A percentile compares a stretch with the other conserved stretches of the same genome.
Conservation (phyloP, 1,284 basidiomycete genomes). For the Jaminaea rosea region DNA sequence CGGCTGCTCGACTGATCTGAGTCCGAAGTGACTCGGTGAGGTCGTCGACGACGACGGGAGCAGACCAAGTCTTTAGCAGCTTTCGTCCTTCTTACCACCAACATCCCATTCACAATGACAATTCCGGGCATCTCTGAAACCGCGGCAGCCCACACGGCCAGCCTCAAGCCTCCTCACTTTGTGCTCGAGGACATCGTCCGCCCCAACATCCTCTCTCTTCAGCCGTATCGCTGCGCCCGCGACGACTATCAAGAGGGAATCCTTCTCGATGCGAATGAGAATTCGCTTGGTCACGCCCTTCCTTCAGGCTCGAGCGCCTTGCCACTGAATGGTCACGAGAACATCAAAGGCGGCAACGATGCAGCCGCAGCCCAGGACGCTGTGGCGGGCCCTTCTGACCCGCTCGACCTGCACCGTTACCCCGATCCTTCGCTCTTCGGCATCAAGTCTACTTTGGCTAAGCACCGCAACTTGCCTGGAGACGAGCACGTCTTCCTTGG, state of each 20-base stretch:
- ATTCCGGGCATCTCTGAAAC: constrained; percentile 1
- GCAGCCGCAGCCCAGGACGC: constrained; percentile 5
- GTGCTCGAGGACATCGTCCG: constrained; percentile 57
- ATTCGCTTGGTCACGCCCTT: constrained; percentile 82
- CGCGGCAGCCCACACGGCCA: constrained; percentile 1
- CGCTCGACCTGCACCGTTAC: constrained; percentile 66
- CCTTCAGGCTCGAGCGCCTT: constrained; percentile 37
- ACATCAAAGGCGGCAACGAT: constrained; percentile 5
- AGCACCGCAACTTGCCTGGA: constrained; percentile 49
- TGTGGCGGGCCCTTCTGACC: constrained; percentile 4
- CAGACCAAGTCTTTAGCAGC: no score
- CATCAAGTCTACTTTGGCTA: constrained; percentile 69
- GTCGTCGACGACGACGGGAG: no score
- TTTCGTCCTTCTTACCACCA: background rate
- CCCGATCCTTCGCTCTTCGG: constrained; percentile 72
- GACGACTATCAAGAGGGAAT: constrained; percentile 91
- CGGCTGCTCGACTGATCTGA: background rate
- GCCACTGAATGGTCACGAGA: constrained; percentile 9
- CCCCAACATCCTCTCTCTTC: constrained; percentile 81
- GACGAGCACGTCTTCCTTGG: constrained; percentile 72
- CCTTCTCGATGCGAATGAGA: constrained; percentile 97
- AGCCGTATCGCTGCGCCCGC: constrained; percentile 88
- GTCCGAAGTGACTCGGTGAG: no score
- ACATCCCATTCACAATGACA: background rate
- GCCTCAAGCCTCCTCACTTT: constrained; percentile 47